These are phyloP conservation scores for Pyrus pyrifolia DNA, from an alignment of 306 rosid genomes.

Conservation along the genomic window DNA sequence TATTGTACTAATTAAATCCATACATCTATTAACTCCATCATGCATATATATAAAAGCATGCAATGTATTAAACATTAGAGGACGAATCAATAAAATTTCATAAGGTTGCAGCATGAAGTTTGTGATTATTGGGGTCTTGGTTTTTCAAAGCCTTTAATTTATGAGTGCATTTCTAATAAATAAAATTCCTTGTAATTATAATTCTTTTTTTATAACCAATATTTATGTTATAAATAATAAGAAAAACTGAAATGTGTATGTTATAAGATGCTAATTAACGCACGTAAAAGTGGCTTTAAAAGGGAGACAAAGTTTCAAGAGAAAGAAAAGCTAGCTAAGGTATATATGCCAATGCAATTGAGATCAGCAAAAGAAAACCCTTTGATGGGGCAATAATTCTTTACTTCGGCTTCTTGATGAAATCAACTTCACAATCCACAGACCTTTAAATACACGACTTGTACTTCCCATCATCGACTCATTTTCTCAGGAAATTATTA, in stretches of 20 bases:
- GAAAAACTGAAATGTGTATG: neutral
- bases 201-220: neutral
- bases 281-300: neutral
- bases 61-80: too few relatives aligned
- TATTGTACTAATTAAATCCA: neutral
- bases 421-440: neutral
- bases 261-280: neutral
- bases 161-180: neutral
- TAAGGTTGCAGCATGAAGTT: neutral
- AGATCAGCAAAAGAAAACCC: constrained; percentile 42
- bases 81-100: neutral
- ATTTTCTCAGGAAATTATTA: neutral
- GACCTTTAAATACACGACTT: neutral
- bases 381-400: constrained; percentile 29
- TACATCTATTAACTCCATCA: too few relatives aligned
- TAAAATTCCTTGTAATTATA: neutral
- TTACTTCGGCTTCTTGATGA: constrained; percentile 30
- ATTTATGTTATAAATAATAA: neutral
- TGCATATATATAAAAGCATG: neutral
- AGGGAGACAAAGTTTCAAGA: constrained; percentile 1
- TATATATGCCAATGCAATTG: neutral
- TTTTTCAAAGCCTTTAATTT: neutral
- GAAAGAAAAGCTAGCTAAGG: constrained; percentile 4
- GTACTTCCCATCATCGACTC: neutral
- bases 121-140: neutral